Evolutionary conservation across 441 rosid species (phyloP).

Genomic region (Adansonia grandidieri): DNA sequence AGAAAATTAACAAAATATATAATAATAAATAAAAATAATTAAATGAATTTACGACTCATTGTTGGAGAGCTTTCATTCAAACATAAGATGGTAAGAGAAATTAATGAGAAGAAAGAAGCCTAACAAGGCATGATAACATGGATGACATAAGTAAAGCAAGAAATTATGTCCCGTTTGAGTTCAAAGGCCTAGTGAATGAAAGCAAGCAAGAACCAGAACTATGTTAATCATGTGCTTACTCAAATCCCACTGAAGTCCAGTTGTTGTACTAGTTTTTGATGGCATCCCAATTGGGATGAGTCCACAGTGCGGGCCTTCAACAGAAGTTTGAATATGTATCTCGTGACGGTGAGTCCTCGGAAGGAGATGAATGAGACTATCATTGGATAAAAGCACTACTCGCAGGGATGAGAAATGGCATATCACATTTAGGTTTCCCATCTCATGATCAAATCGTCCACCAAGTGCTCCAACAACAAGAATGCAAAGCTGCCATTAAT

Average conservation of each 20-base stretch:
- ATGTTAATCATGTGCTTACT: constrained; percentile 53
- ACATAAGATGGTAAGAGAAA: background rate
- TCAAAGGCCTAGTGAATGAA: background rate
- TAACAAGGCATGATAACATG: background rate
- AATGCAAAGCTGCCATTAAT: constrained; percentile 64
- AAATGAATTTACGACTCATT: background rate
- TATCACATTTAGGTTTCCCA: constrained; percentile 80
- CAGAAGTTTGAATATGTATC: constrained; percentile 57
- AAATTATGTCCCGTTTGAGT: background rate
- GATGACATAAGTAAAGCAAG: background rate
- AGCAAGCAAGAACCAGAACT: background rate
- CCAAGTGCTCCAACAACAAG: constrained; percentile 95
- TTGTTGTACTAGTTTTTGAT: constrained; percentile 69
- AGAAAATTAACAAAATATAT: too few relatives aligned
- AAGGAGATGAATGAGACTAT: constrained; percentile 79
- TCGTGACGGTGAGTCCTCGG: constrained; percentile 70
- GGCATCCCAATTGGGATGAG: constrained; percentile 83
- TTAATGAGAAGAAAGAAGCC: constrained; percentile 15
- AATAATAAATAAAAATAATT: background rate
- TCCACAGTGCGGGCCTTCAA: constrained; percentile 87
- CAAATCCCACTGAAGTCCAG: constrained; percentile 91
- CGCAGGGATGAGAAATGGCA: constrained; percentile 56
- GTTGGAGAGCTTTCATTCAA: background rate
- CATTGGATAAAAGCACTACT: constrained; percentile 72
- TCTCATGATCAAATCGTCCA: constrained; percentile 95